A percentile compares a stretch with the other conserved stretches of the same genome.
phyloP scores from a whole-genome alignment of 371 early-diverging fungal genomes.

The Dichotomocladium elegans region DNA sequence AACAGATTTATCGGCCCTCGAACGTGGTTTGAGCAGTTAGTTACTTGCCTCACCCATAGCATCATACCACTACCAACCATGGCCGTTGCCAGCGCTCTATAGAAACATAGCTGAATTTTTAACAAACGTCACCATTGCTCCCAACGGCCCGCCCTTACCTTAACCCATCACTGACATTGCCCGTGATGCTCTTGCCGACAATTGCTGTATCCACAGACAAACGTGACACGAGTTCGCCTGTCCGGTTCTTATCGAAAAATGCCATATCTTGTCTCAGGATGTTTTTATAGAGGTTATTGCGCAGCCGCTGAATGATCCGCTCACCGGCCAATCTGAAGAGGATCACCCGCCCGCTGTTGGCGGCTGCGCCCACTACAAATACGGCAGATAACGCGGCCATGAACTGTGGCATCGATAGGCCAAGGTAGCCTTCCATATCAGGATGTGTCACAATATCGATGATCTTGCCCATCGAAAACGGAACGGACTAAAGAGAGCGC shows the following conservation, averaged over 20 bases:
- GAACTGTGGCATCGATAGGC: constrained; percentile 53
- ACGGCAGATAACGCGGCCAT: constrained; percentile 51
- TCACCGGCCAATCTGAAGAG: constrained; percentile 72
- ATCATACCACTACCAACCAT: constrained; percentile 65
- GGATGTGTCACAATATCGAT: constrained; percentile 68
- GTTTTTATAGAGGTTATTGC: constrained; percentile 49
- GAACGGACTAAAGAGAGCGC: constrained; percentile 45
- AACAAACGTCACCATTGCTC: background rate
- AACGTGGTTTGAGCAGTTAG: no score
- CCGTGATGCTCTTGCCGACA: constrained; percentile 75
- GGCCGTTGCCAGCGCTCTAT: constrained; percentile 52
- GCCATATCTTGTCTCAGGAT: constrained; percentile 66
- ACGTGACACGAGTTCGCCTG: constrained; percentile 78
- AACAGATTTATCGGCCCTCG: no score
- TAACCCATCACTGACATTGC: constrained; percentile 78
- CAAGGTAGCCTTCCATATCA: constrained; percentile 36
- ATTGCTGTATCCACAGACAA: constrained; percentile 72
- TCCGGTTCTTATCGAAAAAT: constrained; percentile 73
- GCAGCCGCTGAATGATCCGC: constrained; percentile 63
- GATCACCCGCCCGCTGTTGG: constrained; percentile 74
- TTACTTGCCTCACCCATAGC: constrained; percentile 57
- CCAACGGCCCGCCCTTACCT: constrained; percentile 35
- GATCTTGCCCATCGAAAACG: constrained; percentile 78
- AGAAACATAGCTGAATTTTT: background rate
- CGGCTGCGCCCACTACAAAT: constrained; percentile 66